A percentile compares a stretch with the other conserved stretches of the same genome.
These are phyloP conservation scores for Pyrenula massariospora DNA, from an alignment of 495 filamentous ascomycete genomes.

Conservation along the genomic window DNA sequence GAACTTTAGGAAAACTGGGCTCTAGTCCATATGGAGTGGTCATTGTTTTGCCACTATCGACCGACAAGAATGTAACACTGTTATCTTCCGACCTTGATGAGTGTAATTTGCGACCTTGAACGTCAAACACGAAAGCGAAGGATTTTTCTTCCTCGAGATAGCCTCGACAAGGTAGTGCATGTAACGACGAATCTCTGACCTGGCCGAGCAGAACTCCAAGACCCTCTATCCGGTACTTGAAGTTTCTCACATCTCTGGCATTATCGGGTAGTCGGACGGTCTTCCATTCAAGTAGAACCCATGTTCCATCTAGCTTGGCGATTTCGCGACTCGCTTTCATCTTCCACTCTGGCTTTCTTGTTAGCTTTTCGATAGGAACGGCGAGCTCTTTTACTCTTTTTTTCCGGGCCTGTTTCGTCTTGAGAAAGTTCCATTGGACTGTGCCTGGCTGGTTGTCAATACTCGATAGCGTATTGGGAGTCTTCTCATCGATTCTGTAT, in stretches of 20 bases:
- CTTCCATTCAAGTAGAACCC: conserved; percentile 15
- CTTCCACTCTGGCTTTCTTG: not conserved
- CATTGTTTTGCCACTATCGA: not conserved
- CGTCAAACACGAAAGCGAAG: not conserved
- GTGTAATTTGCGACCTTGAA: no score
- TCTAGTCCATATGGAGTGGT: no score
- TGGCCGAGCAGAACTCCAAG: not conserved
- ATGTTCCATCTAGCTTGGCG: conserved; percentile 1
- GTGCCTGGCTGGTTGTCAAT: no score
- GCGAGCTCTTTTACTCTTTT: not conserved
- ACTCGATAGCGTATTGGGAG: no score
- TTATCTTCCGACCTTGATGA: no score
- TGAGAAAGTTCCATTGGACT: no score
- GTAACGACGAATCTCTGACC: not conserved
- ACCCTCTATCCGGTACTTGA: not conserved
- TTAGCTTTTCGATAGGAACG: not conserved
- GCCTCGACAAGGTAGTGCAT: not conserved
- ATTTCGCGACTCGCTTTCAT: not conserved
- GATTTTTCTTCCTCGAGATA: not conserved
- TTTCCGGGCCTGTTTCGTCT: not conserved
- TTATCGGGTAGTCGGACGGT: conserved; percentile 1
- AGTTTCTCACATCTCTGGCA: not conserved
- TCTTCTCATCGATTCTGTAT: not conserved
- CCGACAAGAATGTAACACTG: not conserved
- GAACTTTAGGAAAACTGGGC: not conserved